phyloP scores from a whole-genome alignment of 2,329 filamentous ascomycete genomes.

The Hymenoscyphus scutula region DNA sequence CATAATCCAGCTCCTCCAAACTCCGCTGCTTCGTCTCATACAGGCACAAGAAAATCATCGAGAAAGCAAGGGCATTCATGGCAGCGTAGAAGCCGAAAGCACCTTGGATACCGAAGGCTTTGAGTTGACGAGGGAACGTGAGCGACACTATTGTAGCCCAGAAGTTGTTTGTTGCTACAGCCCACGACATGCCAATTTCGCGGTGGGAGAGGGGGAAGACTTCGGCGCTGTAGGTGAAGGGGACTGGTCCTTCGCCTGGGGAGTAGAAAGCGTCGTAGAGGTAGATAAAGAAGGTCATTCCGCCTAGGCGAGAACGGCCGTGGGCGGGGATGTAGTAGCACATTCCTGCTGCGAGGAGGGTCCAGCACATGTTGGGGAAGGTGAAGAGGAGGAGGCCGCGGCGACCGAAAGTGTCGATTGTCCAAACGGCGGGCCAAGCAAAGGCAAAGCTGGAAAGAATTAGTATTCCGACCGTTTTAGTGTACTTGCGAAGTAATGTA shows the following conservation, averaged over 20 bases:
- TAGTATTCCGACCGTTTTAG: background rate
- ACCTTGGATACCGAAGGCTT: conserved; percentile 38
- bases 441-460: conserved; percentile 45
- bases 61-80: conserved; percentile 52
- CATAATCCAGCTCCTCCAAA: conserved; percentile 29
- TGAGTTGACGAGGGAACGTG: conserved; percentile 45
- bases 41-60: conserved; percentile 54
- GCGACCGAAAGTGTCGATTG: conserved; percentile 63
- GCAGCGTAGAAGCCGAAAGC: conserved; percentile 56
- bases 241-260: conserved; percentile 59
- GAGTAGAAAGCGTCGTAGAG: conserved; percentile 65
- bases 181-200: conserved; percentile 61
- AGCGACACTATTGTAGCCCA: conserved; percentile 59
- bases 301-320: background rate
- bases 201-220: conserved; percentile 61
- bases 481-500: background rate
- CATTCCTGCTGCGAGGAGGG: conserved; percentile 53
- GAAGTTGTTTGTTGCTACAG: conserved; percentile 59
- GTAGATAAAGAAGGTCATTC: conserved; percentile 62
- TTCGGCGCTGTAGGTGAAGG: conserved; percentile 60
- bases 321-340: conserved; percentile 7
- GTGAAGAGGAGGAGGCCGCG: conserved; percentile 60
- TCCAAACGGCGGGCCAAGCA: conserved; percentile 55
- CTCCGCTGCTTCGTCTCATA: conserved; percentile 53
- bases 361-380: conserved; percentile 65